phyloP scores from a whole-genome alignment of 805 yeast genomes.

The Kodamaea hsintzibuensis region DNA sequence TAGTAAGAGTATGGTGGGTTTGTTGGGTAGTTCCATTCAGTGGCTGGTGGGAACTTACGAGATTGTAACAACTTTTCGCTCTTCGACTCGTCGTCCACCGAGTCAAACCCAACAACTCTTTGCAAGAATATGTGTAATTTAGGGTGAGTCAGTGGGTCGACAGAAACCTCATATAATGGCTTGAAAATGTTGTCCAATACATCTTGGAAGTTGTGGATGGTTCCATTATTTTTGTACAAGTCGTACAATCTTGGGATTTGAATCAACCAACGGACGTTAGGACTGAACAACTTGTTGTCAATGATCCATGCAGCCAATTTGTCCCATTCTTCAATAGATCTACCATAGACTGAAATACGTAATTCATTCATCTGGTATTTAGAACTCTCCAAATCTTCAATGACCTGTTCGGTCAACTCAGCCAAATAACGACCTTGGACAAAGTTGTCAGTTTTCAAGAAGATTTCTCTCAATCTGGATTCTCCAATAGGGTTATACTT shows the following conservation, averaged over 20 bases:
- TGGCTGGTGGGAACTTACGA: constrained; percentile 82
- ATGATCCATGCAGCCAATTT: constrained; percentile 93
- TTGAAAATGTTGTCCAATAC: constrained; percentile 75
- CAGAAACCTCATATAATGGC: constrained; percentile 89
- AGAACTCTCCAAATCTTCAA: constrained; percentile 90
- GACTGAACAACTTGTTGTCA: constrained; percentile 87
- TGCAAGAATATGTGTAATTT: constrained; percentile 85
- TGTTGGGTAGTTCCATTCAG: constrained; percentile 69
- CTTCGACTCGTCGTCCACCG: constrained; percentile 97
- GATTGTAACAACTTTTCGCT: constrained; percentile 74
- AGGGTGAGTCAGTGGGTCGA: constrained; percentile 85
- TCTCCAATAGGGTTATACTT: constrained; percentile 98
- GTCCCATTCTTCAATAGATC: constrained; percentile 91
- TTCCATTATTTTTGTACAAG: constrained; percentile 74
- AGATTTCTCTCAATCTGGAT: constrained; percentile 94
- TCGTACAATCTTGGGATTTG: constrained; percentile 95
- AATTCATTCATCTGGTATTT: constrained; percentile 98
- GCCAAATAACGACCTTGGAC: constrained; percentile 88
- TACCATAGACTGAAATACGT: constrained; percentile 92
- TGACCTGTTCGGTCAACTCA: constrained; percentile 89
- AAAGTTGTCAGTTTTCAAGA: constrained; percentile 91
- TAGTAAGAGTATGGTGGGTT: constrained; percentile 99
- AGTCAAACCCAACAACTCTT: constrained; percentile 95
- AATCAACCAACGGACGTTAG: constrained; percentile 94
- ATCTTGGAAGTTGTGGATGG: constrained; percentile 72